Evolutionary conservation across 2,329 filamentous ascomycete genomes (phyloP).

Genomic region (Orbilia quercus): DNA sequence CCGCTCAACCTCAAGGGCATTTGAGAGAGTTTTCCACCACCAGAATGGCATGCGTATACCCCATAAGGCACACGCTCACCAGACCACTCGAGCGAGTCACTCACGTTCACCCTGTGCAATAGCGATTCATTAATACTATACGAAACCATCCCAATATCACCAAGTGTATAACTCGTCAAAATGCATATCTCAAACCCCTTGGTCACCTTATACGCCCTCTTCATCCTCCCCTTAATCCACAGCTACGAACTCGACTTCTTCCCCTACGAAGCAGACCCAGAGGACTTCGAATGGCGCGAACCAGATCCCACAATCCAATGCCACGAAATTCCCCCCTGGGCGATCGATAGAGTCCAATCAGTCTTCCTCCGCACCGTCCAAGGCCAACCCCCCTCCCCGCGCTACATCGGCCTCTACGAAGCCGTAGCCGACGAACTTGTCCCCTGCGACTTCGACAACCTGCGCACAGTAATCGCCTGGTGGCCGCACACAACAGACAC

Average conservation of each 20-base stretch:
- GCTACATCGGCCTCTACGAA: constrained; percentile 8
- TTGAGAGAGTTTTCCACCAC: no score
- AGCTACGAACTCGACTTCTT: constrained; percentile 20
- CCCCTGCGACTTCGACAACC: neutral
- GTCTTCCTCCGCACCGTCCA: neutral
- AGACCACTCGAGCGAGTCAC: no score
- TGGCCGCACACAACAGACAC: neutral
- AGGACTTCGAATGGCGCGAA: neutral
- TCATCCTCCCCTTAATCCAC: neutral
- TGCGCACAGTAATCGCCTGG: neutral
- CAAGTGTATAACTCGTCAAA: no score
- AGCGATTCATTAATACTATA: no score
- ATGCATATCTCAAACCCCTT: no score
- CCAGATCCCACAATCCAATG: neutral
- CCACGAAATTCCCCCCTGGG: constrained; percentile 7
- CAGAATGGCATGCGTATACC: no score
- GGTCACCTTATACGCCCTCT: neutral
- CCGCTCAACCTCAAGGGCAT: no score
- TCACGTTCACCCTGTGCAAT: no score
- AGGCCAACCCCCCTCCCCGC: neutral
- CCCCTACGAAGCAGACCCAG: neutral
- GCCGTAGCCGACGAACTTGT: neutral
- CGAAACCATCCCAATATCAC: no score
- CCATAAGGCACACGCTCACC: no score
- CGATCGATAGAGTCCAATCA: neutral